Conservation (phyloP, 345 rosid genomes). For the Cardamine occulta region DNA sequence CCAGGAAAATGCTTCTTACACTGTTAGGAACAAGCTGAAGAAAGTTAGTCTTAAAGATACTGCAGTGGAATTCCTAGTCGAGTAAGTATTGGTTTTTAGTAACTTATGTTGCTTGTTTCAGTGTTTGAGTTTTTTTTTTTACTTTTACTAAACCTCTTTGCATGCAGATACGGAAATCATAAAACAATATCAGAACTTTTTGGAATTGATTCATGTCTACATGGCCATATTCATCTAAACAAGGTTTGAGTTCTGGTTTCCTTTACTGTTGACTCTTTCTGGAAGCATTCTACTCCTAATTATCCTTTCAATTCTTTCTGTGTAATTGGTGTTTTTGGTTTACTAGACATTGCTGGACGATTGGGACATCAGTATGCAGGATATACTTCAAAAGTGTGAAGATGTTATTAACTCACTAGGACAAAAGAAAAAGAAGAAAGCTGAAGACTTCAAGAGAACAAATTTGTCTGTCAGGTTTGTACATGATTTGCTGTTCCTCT, state of each 20-base stretch:
- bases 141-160: constrained; percentile 15
- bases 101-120: constrained; percentile 17
- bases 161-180: constrained; percentile 62
- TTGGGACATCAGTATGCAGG: constrained; percentile 58
- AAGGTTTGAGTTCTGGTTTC: constrained; percentile 55
- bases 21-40: constrained; percentile 75
- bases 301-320: constrained; percentile 29
- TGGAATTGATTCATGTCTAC: constrained; percentile 59
- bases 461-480: constrained; percentile 69
- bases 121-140: constrained; percentile 2
- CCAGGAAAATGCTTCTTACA: constrained; percentile 72
- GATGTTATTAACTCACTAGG: constrained; percentile 53
- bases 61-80: constrained; percentile 66
- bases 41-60: constrained; percentile 79
- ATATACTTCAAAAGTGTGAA: constrained; percentile 68
- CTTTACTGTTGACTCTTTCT: constrained; percentile 26
- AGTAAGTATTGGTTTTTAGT: constrained; percentile 57
- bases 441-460: constrained; percentile 51
- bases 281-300: not conserved
- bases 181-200: constrained; percentile 49
- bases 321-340: constrained; percentile 36
- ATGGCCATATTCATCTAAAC: constrained; percentile 79
- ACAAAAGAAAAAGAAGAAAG: constrained; percentile 72
- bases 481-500: constrained; percentile 28
- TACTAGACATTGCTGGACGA: constrained; percentile 60